Evolutionary conservation across 2,329 filamentous ascomycete genomes (phyloP), one percentile per base, ranked within the genome.

Genomic region (Chalaropsis thielavioides): DNA sequence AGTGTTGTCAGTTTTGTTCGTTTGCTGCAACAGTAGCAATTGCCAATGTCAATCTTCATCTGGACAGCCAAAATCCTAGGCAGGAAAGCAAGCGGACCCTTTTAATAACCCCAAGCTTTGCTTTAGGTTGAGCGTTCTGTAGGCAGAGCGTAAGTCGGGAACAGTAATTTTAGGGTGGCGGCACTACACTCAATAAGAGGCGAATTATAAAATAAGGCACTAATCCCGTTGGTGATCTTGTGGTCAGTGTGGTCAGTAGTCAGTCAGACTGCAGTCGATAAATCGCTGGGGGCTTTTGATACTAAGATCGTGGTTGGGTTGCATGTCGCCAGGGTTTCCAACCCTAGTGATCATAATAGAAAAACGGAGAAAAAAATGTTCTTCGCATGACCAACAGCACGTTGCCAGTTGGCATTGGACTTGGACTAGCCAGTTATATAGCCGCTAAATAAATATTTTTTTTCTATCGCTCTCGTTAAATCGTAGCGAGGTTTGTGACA

Each of bases 1-100:
- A 13, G 35, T 58, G 27, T 58, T 35, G 51, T 35, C 8, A 38
- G 35, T 38, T 38, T 38, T 58, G 17, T 58, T 58, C 13, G 27
- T 58, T 17, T n/a, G 24, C 13, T 58, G 51, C 17, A n/a, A 35
- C 17, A 10, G 17, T 58, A 58, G 51, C 24, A n/a, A 58, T 19
- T 58, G 51, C 17, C 51, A 35, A 58, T 35, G 51, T 58, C 22
- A 58, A 58, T 58, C 51, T 58, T 38, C 17, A 58, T 58, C 51
- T 35, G 27, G 51, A 35, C 51, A 38, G 17, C 13, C 24, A 56
- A 35, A 24, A 24, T 24, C 46, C 46, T 1, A 51, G 46, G 46
- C 46, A 38, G 8, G 10, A 38, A 10, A 10, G 35, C 35, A 38
- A 2, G 19, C 46, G 19, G 24, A 58, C 51, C 51, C 51, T 35